Evolutionary conservation across 2,329 filamentous ascomycete genomes (phyloP), one percentile per base, ranked within the genome.

Genomic region (Laburnicola sp.): DNA sequence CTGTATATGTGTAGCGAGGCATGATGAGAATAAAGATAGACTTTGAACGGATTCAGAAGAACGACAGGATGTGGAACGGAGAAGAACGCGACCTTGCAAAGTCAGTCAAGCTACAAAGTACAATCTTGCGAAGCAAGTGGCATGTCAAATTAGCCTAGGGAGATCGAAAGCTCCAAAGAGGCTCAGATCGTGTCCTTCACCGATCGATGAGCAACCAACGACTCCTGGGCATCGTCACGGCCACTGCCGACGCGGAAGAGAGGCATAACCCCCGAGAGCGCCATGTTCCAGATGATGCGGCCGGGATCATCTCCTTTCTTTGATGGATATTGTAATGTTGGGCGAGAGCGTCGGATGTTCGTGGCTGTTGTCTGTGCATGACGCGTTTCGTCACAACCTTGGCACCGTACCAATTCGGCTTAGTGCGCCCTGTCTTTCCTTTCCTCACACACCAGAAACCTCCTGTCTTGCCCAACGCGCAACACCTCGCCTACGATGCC

Each of bases 11-110:
- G 4, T 38, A 34, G 11, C 50, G 48, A 6, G 49, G 47, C 51
- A 57, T 55, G 47, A 30, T 25, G 40, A 27, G 27, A 10, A 27
- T 38, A 26, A 50, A 43, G 32, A 32, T 39, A 37, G 41, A 45
- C 37, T 47, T 36, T 3, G 25, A 48, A 41, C 25, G 38, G 25
- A 10, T 26, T 7, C 11, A 45, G 6, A 27, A 38, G 21, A 47
- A 22, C 27, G 25, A 11, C 10, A 39, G 22, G 25, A 27, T 39
- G n/a, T 28, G 6, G 26, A 34, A 32, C 31, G 34, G 21, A 41
- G n/a, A 31, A 27, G 31, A 37, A 45, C n/a, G n/a, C n/a, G n/a
- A n/a, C n/a, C n/a, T n/a, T n/a, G n/a, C n/a, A n/a, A n/a, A n/a
- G n/a, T n/a, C n/a, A n/a, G n/a, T n/a, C n/a, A n/a, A n/a, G n/a